Conservation (phyloP, 768 basidiomycete genomes). For the Sporobolomyces pararoseus region DNA sequence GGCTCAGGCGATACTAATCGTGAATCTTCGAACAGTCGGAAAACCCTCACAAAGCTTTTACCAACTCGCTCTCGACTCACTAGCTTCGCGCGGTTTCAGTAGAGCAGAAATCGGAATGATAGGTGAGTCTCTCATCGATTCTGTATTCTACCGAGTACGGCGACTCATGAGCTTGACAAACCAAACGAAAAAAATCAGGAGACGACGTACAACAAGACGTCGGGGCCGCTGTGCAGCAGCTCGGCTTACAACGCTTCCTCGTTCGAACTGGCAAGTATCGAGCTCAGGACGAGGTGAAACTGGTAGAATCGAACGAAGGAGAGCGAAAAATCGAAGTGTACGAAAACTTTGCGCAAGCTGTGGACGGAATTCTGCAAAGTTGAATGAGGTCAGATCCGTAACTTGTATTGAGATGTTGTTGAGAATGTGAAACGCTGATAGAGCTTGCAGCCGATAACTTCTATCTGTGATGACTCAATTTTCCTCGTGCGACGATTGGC, state of each 20-base stretch:
- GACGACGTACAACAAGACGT: slow-evolving; percentile 67
- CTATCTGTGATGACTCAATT: too few species aligned
- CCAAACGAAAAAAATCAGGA: slow-evolving; percentile 47
- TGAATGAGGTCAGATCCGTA: neutral
- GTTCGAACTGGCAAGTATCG: slow-evolving; percentile 71
- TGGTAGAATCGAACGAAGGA: neutral
- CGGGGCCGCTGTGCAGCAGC: slow-evolving; percentile 60
- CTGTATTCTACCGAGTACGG: neutral
- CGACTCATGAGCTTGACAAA: neutral
- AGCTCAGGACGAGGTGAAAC: slow-evolving; percentile 57
- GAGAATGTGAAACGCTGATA: too few species aligned
- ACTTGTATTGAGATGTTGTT: neutral
- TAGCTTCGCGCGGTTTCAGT: slow-evolving; percentile 46
- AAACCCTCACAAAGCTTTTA: slow-evolving; percentile 64
- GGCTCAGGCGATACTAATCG: neutral
- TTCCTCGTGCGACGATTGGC: too few species aligned
- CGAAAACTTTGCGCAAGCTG: slow-evolving; percentile 24
- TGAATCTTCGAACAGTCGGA: slow-evolving; percentile 52
- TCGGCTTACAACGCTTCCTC: slow-evolving; percentile 64
- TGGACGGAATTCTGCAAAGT: slow-evolving; percentile 4
- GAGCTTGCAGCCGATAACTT: too few species aligned
- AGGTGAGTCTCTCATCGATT: slow-evolving; percentile 30
- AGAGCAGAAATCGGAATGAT: slow-evolving; percentile 37
- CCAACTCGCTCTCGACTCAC: slow-evolving; percentile 57
- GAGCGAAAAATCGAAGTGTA: neutral